Evolutionary conservation across 768 basidiomycete species (phyloP).

Genomic region (Serendipita vermifera): DNA sequence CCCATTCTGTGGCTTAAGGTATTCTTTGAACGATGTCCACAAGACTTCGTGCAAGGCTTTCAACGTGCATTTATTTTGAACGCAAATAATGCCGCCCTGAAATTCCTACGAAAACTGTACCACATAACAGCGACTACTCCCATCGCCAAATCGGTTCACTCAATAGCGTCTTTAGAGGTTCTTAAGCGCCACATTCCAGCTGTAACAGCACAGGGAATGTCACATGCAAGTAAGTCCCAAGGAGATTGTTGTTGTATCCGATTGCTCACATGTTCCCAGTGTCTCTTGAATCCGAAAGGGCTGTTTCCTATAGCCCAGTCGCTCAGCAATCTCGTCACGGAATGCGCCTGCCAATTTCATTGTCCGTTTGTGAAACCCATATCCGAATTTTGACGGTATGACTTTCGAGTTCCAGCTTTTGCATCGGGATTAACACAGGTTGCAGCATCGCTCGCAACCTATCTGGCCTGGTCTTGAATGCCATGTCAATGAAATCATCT

Average conservation of each 20-base stretch:
- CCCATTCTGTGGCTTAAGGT: conserved; percentile 74
- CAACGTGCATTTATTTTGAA: conserved; percentile 53
- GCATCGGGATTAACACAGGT: conserved; percentile 33
- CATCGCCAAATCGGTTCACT: conserved; percentile 39
- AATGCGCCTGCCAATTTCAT: conserved; percentile 55
- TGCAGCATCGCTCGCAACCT: conserved; percentile 36
- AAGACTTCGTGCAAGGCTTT: conserved; percentile 54
- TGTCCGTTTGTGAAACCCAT: conserved; percentile 56
- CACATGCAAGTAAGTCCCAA: conserved; percentile 41
- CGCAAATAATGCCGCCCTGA: conserved; percentile 54
- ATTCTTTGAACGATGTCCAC: conserved; percentile 59
- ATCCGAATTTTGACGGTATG: conserved; percentile 65
- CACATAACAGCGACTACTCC: conserved; percentile 48
- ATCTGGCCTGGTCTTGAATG: conserved; percentile 57
- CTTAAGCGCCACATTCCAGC: conserved; percentile 44
- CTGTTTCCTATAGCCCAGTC: conserved; percentile 44
- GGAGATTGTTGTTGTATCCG: neutral
- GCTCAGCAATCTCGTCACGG: conserved; percentile 54
- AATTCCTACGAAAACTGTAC: conserved; percentile 63
- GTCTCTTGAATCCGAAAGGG: conserved; percentile 46
- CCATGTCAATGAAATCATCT: conserved; percentile 71
- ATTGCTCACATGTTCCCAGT: no score
- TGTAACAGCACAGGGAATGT: conserved; percentile 33
- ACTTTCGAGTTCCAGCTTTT: neutral
- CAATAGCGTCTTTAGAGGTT: conserved; percentile 51